These are phyloP conservation scores for Trifolium dubium DNA, from an alignment of 306 rosid genomes.

Conservation along the genomic window DNA sequence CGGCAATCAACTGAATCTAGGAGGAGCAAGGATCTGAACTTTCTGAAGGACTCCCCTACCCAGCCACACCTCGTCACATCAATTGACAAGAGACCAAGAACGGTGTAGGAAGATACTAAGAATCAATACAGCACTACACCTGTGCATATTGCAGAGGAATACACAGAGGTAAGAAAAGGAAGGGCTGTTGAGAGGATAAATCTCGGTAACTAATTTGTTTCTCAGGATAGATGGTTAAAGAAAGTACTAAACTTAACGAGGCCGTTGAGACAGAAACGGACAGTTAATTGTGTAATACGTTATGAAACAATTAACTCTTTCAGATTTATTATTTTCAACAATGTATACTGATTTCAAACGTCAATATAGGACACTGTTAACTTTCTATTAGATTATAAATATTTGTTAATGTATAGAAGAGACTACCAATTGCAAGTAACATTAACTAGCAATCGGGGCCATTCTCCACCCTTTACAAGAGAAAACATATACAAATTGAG, in stretches of 20 bases:
- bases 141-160: neutral
- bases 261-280: neutral
- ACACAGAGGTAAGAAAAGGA: neutral
- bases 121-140: neutral
- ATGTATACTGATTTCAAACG: conserved; percentile 12
- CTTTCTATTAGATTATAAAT: neutral
- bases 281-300: conserved; percentile 1
- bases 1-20: conserved; percentile 18
- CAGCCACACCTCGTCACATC: neutral
- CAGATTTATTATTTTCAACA: conserved; percentile 4
- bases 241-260: conserved; percentile 4
- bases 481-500: neutral
- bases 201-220: neutral
- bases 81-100: neutral
- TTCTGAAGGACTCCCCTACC: neutral
- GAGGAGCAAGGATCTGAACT: neutral
- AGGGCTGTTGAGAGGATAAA: neutral
- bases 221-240: neutral
- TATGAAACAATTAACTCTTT: neutral
- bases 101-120: conserved; percentile 9
- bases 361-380: neutral
- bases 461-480: neutral
- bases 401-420: conserved; percentile 10
- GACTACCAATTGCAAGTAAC: conserved; percentile 4
- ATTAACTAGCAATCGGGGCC: conserved; percentile 3